Evolutionary conservation across 2,329 filamentous ascomycete genomes (phyloP).

Genomic region (Hysterium pulicare): DNA sequence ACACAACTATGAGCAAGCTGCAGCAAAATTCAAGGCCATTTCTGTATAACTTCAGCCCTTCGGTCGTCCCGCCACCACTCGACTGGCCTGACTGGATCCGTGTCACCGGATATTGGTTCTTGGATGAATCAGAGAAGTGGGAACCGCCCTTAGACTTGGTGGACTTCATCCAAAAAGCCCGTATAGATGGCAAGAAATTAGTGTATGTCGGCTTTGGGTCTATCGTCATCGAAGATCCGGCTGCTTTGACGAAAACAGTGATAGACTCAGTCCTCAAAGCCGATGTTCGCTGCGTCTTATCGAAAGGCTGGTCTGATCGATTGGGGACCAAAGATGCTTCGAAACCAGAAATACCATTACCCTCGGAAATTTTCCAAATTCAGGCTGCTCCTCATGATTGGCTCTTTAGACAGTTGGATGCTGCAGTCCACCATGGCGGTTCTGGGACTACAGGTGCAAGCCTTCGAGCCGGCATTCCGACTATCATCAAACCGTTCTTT

Average conservation of each 20-base stretch:
- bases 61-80: constrained; percentile 87
- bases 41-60: constrained; percentile 93
- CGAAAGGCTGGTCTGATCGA: constrained; percentile 95
- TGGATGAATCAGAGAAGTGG: constrained; percentile 71
- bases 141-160: constrained; percentile 71
- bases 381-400: constrained; percentile 92
- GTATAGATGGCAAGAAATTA: constrained; percentile 79
- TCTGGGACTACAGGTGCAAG: constrained; percentile 94
- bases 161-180: constrained; percentile 80
- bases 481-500: constrained; percentile 95
- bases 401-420: constrained; percentile 92
- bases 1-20: constrained; percentile 83
- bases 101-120: constrained; percentile 96
- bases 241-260: constrained; percentile 85
- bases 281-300: constrained; percentile 89
- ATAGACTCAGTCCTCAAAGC: constrained; percentile 87
- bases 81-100: constrained; percentile 98
- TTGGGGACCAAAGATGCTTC: constrained; percentile 57
- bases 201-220: constrained; percentile 98
- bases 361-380: constrained; percentile 81
- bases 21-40: constrained; percentile 98
- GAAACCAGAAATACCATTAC: constrained; percentile 65
- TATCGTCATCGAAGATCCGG: constrained; percentile 87
- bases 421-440: constrained; percentile 89
- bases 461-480: constrained; percentile 84